These are phyloP conservation scores for Pythium brassicae DNA, from an alignment of 352 stramenopile genomes.

Conservation along the genomic window DNA sequence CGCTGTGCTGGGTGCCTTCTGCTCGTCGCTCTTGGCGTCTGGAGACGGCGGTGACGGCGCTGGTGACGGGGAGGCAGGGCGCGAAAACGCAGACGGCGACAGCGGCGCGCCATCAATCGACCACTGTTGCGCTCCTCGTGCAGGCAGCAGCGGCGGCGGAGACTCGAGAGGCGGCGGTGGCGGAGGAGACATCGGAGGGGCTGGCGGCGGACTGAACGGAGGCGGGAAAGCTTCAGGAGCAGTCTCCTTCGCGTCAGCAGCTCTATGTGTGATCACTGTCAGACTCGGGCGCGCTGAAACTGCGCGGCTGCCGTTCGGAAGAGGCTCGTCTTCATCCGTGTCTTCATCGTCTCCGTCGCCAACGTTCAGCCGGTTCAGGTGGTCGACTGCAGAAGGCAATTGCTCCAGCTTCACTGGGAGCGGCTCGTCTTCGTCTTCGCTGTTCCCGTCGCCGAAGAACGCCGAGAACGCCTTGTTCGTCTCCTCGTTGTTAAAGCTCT, in stretches of 20 bases:
- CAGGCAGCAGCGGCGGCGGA: slow-evolving; percentile 12
- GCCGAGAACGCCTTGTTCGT: slow-evolving; percentile 70
- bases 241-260: slow-evolving; percentile 2
- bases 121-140: slow-evolving; percentile 8
- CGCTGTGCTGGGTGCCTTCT: background rate
- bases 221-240: slow-evolving; percentile 2
- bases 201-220: slow-evolving; percentile 30
- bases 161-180: slow-evolving; percentile 27
- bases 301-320: slow-evolving; percentile 18
- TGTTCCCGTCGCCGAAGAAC: slow-evolving; percentile 65
- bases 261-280: background rate
- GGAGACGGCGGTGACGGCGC: slow-evolving; percentile 9
- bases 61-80: slow-evolving; percentile 24
- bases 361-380: slow-evolving; percentile 8
- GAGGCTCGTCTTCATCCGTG: slow-evolving; percentile 59
- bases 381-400: background rate
- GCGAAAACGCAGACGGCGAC: slow-evolving; percentile 34
- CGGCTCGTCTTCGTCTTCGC: slow-evolving; percentile 57
- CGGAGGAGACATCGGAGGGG: slow-evolving; percentile 43
- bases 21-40: background rate
- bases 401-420: slow-evolving; percentile 26
- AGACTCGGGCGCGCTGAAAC: background rate
- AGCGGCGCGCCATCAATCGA: slow-evolving; percentile 17
- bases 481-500: slow-evolving; percentile 49
- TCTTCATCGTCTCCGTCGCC: no score